Evolutionary conservation across 139 green algal genomes (phyloP).

Genomic region (Pleodorina starrii): DNA sequence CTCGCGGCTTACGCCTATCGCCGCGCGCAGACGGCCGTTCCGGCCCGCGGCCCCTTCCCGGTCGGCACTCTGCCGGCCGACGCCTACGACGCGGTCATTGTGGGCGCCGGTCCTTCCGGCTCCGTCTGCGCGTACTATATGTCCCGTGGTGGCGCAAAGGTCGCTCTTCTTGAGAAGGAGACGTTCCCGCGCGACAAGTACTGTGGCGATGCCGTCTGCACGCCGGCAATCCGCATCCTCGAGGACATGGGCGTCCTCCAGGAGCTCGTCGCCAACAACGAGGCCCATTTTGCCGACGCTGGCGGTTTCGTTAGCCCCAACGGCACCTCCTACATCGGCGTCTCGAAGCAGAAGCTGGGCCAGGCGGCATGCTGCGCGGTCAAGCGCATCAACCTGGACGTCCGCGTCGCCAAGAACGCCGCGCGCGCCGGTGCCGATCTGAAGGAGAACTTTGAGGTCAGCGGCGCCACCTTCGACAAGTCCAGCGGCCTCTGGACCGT

Average conservation of each 20-base stretch:
- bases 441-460: conserved; percentile 88
- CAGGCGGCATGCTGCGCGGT: conserved; percentile 85
- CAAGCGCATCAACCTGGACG: conserved; percentile 91
- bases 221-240: conserved; percentile 84
- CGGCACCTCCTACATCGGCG: conserved; percentile 91
- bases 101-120: conserved; percentile 88
- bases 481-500: conserved; percentile 87
- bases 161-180: conserved; percentile 90
- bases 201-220: conserved; percentile 90
- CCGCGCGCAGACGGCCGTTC: conserved; percentile 58
- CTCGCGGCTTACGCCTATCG: conserved; percentile 54
- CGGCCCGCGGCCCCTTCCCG: conserved; percentile 69
- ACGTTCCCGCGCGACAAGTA: conserved; percentile 87
- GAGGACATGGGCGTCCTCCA: conserved; percentile 83
- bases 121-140: conserved; percentile 82
- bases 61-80: conserved; percentile 76
- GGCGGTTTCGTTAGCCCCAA: conserved; percentile 80
- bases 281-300: conserved; percentile 91
- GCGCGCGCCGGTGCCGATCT: conserved; percentile 79
- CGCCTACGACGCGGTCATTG: conserved; percentile 88
- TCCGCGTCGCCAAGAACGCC: conserved; percentile 79
- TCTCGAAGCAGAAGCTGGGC: conserved; percentile 78
- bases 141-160: conserved; percentile 80
- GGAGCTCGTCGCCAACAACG: conserved; percentile 86
- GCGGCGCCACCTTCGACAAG: conserved; percentile 80